A percentile compares a stretch with the other conserved stretches of the same genome.
Evolutionary conservation across 2,329 filamentous ascomycete species (phyloP).

Genomic region (Aspergillus niger): DNA sequence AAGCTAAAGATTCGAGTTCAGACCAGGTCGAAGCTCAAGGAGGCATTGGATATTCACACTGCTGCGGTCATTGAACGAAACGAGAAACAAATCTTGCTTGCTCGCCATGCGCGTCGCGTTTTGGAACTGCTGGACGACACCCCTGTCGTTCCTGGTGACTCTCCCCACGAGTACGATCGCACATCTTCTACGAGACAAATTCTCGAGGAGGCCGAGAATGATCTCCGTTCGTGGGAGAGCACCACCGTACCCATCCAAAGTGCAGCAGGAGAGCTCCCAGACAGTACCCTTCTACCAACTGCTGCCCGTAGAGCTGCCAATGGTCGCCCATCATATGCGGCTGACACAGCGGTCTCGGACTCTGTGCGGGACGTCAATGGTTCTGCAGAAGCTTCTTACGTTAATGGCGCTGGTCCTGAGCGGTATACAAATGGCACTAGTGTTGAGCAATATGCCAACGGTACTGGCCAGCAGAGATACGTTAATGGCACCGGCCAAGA

Average conservation of each 20-base stretch:
- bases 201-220: slow-evolving; percentile 88
- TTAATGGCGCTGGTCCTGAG: neutral
- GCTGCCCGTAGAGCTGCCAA: slow-evolving; percentile 12
- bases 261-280: slow-evolving; percentile 51
- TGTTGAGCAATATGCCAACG: neutral
- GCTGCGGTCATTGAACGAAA: slow-evolving; percentile 90
- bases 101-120: slow-evolving; percentile 83
- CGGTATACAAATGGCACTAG: neutral
- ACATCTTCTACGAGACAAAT: slow-evolving; percentile 74
- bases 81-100: slow-evolving; percentile 94
- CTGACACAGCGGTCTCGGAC: slow-evolving; percentile 4
- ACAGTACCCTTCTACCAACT: slow-evolving; percentile 40
- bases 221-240: slow-evolving; percentile 73
- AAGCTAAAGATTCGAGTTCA: neutral
- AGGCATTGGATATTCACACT: slow-evolving; percentile 87
- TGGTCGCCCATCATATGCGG: slow-evolving; percentile 5
- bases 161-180: slow-evolving; percentile 67
- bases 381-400: slow-evolving; percentile 1
- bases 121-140: slow-evolving; percentile 85
- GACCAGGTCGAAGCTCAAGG: slow-evolving; percentile 95
- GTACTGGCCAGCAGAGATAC: neutral
- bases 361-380: slow-evolving; percentile 7
- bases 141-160: slow-evolving; percentile 83
- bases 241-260: slow-evolving; percentile 57
- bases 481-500: neutral